Base-by-base conservation (phyloP, 2,329 filamentous ascomycete species). In the Botrytis hyacinthi region DNA sequence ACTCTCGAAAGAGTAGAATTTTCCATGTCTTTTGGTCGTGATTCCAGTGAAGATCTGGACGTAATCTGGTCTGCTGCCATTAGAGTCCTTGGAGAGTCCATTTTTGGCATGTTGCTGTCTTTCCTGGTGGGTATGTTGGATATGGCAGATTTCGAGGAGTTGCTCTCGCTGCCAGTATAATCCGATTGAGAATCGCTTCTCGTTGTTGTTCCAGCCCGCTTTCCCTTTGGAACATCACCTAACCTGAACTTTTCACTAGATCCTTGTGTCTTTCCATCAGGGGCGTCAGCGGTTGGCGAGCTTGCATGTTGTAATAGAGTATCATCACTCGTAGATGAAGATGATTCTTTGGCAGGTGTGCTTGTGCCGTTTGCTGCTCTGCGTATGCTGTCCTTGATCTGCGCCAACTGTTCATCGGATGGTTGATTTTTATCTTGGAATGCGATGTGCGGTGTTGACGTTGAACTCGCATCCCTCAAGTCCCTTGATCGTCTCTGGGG, bases 371-470 rank as follows among this genome's bases (percentile, higher is more conserved):
- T 73, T 62, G 77, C 76, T 29, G 80, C 79, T 68, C 77, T 80
- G 83, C 88, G 61, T 83, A 83, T 81, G 83, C 87, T 78, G 83
- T 86, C 75, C 80, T 82, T 73, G 84, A 83, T 67, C 83, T 82
- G 78, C 65, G 87, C 84, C 1, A 86, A 84, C 54, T 87, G 87
- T 44, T 91, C 89, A 4, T 90, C 88, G 0, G 90, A 90, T 7
- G 86, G 83, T 74, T 92, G 88, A 2, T 89, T 89, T 82, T 95
- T 96, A 79, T 97, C 93, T 81, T 97, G 94, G 81, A 94, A 97
- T 35, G 94, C 92, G 78, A 97, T 97, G 79, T 97, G 94, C n/a
- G 94, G 93, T 26, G 93, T 88, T 74, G 84, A 81, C 72, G 85
- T 84, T 1, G 86, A 87, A 61, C 87, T 87, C 26, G 79, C 80